A percentile compares a stretch with the other conserved stretches of the same genome.
phyloP scores from a whole-genome alignment of 1,284 basidiomycete species.

The Boletellus deceptivus region DNA sequence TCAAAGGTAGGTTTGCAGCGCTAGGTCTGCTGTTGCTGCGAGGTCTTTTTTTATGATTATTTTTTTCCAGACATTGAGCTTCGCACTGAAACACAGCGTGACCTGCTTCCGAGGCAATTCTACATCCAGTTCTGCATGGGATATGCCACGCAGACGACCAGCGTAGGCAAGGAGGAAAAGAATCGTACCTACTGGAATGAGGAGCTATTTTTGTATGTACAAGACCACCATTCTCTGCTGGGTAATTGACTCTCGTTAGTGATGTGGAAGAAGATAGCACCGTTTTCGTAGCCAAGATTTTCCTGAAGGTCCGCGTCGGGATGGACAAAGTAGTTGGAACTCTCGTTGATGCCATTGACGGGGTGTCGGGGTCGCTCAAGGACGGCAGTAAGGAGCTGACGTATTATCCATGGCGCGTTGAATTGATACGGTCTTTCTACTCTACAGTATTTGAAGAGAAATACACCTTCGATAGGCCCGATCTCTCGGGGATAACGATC shows the following conservation, averaged over 20 bases:
- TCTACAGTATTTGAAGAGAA: neutral
- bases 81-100: no score
- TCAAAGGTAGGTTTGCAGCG: no score
- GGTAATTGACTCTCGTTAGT: no score
- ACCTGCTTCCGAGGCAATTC: no score
- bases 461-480: neutral
- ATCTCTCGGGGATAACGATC: neutral
- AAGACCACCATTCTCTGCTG: no score
- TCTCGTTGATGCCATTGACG: neutral
- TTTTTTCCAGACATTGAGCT: no score
- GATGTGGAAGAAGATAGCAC: neutral
- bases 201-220: neutral
- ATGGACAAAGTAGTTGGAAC: neutral
- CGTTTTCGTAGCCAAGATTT: neutral
- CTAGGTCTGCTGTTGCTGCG: no score
- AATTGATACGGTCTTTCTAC: no score
- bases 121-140: neutral
- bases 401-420: neutral
- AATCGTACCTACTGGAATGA: neutral
- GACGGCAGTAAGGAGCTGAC: neutral
- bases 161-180: neutral
- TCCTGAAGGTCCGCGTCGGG: neutral
- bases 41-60: no score
- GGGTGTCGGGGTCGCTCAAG: neutral
- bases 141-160: neutral